Conservation (phyloP, 768 basidiomycete genomes). For the Cantharellus anzutake region DNA sequence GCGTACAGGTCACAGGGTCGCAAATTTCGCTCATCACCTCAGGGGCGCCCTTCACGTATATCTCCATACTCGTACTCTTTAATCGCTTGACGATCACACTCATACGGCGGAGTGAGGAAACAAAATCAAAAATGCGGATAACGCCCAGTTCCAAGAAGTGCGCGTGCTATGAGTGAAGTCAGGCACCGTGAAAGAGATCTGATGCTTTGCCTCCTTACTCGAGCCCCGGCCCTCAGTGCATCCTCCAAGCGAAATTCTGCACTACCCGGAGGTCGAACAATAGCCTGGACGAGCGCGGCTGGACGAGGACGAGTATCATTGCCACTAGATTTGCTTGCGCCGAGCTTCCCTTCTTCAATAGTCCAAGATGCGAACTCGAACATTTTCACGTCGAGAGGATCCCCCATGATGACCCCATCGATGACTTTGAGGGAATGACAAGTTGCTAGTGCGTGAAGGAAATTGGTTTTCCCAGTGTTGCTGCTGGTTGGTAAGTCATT, state of each 20-base stretch:
- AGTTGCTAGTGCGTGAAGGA: constrained; percentile 84
- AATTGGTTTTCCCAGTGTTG: constrained; percentile 41
- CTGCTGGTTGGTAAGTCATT: constrained; percentile 52
- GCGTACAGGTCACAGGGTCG: constrained; percentile 72
- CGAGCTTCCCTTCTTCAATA: constrained; percentile 61
- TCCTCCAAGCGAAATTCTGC: constrained; percentile 82
- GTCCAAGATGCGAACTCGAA: constrained; percentile 95
- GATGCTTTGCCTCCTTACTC: constrained; percentile 27
- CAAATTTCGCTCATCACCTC: constrained; percentile 97
- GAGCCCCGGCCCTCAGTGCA: constrained; percentile 66
- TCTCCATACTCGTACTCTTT: constrained; percentile 87
- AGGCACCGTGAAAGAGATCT: background rate
- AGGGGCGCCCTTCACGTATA: constrained; percentile 98
- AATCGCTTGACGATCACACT: constrained; percentile 93
- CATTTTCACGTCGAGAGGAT: constrained; percentile 95
- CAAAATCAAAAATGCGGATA: constrained; percentile 90
- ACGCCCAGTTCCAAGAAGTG: constrained; percentile 96
- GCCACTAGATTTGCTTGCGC: constrained; percentile 27
- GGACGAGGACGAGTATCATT: constrained; percentile 27
- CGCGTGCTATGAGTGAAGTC: constrained; percentile 42
- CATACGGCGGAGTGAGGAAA: constrained; percentile 84
- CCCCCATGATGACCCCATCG: constrained; percentile 74
- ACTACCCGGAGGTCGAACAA: constrained; percentile 90
- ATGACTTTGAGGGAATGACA: constrained; percentile 92
- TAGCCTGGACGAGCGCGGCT: constrained; percentile 82